phyloP scores from a whole-genome alignment of 139 green algal genomes.

The Mesostigma viride region DNA sequence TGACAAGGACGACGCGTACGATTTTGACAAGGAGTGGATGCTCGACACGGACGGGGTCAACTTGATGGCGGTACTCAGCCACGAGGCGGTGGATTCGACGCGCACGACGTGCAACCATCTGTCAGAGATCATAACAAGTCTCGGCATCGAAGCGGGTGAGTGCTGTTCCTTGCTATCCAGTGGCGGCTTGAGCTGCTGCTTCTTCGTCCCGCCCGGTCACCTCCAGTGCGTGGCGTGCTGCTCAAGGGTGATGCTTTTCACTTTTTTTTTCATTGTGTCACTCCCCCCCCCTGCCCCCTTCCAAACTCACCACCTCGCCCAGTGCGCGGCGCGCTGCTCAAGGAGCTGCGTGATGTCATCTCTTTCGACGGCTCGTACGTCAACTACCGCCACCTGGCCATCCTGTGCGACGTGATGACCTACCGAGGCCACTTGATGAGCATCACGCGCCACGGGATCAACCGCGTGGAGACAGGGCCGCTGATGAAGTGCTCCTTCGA shows the following conservation, averaged over 20 bases:
- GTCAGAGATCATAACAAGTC: slow-evolving; percentile 79
- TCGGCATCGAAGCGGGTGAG: slow-evolving; percentile 97
- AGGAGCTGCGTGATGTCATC: slow-evolving; percentile 92
- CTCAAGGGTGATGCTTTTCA: too few relatives aligned
- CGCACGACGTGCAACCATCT: slow-evolving; percentile 80
- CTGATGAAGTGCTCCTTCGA: slow-evolving; percentile 93
- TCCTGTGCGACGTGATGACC: slow-evolving; percentile 78
- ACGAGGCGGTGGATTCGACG: slow-evolving; percentile 75
- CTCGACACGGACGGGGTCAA: slow-evolving; percentile 97
- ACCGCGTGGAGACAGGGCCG: slow-evolving; percentile 75
- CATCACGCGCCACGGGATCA: slow-evolving; percentile 98
- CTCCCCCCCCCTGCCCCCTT: too few relatives aligned
- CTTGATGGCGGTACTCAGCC: slow-evolving; percentile 77
- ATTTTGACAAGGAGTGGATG: slow-evolving; percentile 77
- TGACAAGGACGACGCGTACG: slow-evolving; percentile 40
- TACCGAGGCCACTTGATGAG: slow-evolving; percentile 90
- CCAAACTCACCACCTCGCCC: too few relatives aligned
- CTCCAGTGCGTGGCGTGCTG: too few relatives aligned
- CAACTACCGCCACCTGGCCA: slow-evolving; percentile 91
- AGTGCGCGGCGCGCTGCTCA: slow-evolving; percentile 71
- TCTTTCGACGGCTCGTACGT: slow-evolving; percentile 96
- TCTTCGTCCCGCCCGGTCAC: too few relatives aligned
- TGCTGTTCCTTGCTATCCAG: too few relatives aligned
- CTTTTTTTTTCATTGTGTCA: too few relatives aligned
- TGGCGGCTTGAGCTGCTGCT: too few relatives aligned